Base-by-base conservation (phyloP, 164 flowering plant species). In the Umbellularia californica region DNA sequence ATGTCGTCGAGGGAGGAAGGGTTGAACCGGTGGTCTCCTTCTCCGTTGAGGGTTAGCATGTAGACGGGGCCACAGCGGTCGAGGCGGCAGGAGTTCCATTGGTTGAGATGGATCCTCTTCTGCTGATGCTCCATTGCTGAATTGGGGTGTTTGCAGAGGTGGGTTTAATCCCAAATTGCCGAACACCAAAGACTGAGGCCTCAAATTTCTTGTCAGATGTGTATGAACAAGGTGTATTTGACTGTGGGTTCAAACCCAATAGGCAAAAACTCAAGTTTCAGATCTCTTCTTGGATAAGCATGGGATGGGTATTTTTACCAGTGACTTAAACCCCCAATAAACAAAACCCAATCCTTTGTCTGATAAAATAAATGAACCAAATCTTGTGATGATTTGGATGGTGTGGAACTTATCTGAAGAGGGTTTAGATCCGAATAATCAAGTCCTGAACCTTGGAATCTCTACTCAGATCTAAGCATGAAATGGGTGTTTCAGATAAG, bases 11-110 rank as follows among this genome's bases (percentile, higher is more conserved):
- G 23, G 58, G 72, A 68, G 72, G 77, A 1, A 2, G 77, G 73
- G 50, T 69, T 75, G 72, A 75, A 75, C 22, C 77, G 71, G 58
- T 75, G 77, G 60, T 75, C 72, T 22, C 14, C 68, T 4, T 41
- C 13, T 35, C 77, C 73, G 13, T 73, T 35, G 30, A 75, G 68
- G 67, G 72, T 68, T 19, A 75, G 72, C 28, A 75, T 58, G 60
- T 58, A 75, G 67, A 75, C 77, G 23, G 24, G 15, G 67, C 72
- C 68, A n/a, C 17, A 22, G 27, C 33, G 58, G 22, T 75, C 72
- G 23, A 75, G 72, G 41, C 67, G 60, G 72, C 77, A 75, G 47
- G 68, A 12, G 27, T 33, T 33, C 71, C 71, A 69, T 47, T 69
- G 71, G 12, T 69, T 24, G 24, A 47, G 25, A 20, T 55, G 60